Base-by-base conservation (phyloP, 2,329 filamentous ascomycete genomes). In the Sporothrix sp. region DNA sequence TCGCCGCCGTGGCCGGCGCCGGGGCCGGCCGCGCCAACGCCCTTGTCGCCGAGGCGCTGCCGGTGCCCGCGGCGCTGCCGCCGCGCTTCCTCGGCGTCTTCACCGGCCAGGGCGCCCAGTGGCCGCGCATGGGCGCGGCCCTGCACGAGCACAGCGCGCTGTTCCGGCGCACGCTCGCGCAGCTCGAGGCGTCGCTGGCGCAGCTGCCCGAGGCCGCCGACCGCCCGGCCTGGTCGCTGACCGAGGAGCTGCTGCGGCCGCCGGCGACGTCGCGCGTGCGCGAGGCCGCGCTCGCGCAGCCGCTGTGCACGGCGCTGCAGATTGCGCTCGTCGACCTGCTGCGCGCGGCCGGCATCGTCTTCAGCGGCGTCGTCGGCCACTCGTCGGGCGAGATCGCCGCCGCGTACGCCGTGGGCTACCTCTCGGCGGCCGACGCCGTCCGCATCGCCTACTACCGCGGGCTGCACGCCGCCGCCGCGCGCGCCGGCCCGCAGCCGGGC, bases 261-360 rank as follows among this genome's bases (percentile, higher is more conserved):
- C 40, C 45, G 3, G 48, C 37, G n/a, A 53, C 52, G 2, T 55
- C 52, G 27, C 52, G 52, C 21, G 44, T 61, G 13, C 37, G 52
- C 7, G 48, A 55, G 39, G 66, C 71, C 0, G 63, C 66, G 3
- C 55, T 76, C 20, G 68, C 71, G 0, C 76, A 79, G 54, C 72
- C 76, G 0, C 58, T 76, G 1, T 78, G 71, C 47, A 78, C 75
- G 0, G 74, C 75, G 0, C 37, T 81, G 1, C 77, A 80, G 55
- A 64, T 80, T 2, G 74, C 63, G 0, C 56, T 65, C 0, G 57
- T 65, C 0, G 58, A 65, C 28, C 52, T 66, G 5, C 55, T 66
- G 3, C 46, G 44, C 10, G 55, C 55, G 14, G 45, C 65, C 7
- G 62, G 59, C 1, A 51, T 66, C 4, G 37, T 21, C 3, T 64